Evolutionary conservation across 108 stramenopile genomes (phyloP).

Genomic region (Ochromonas danica): DNA sequence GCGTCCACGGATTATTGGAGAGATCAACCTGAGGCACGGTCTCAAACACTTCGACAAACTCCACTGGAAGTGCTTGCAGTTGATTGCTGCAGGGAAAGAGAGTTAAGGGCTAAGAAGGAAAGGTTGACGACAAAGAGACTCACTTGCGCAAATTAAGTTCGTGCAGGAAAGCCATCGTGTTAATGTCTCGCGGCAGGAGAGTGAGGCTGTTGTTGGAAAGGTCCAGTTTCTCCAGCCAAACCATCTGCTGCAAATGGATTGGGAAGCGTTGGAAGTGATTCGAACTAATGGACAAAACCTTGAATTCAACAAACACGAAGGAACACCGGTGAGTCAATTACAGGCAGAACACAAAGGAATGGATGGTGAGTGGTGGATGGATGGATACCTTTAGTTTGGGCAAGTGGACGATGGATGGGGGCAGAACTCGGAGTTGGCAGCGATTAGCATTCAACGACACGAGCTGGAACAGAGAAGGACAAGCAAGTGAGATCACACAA

Average conservation of each 20-base stretch:
- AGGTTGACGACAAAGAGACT: neutral
- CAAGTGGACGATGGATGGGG: neutral
- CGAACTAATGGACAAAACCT: no score
- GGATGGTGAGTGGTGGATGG: neutral
- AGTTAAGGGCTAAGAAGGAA: no score
- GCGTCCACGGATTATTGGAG: conserved; percentile 17
- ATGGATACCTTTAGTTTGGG: neutral
- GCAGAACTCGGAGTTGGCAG: neutral
- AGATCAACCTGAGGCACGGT: conserved; percentile 11
- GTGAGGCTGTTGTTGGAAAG: neutral
- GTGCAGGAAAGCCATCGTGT: neutral
- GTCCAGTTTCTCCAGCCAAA: neutral
- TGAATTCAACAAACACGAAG: no score
- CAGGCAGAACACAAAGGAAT: neutral
- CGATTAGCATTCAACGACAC: neutral
- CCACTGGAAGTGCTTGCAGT: conserved; percentile 26
- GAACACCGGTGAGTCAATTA: neutral
- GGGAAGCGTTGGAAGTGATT: conserved; percentile 7
- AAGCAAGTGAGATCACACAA: neutral
- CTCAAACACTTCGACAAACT: conserved; percentile 27
- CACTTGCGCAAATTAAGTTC: conserved; percentile 2
- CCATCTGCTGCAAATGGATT: neutral
- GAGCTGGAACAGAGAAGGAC: neutral
- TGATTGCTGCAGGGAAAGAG: no score
- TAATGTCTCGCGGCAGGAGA: conserved; percentile 20